A percentile compares a stretch with the other conserved stretches of the same genome.
These are phyloP conservation scores for Angophora floribunda DNA, from an alignment of 345 rosid species.

Conservation along the genomic window DNA sequence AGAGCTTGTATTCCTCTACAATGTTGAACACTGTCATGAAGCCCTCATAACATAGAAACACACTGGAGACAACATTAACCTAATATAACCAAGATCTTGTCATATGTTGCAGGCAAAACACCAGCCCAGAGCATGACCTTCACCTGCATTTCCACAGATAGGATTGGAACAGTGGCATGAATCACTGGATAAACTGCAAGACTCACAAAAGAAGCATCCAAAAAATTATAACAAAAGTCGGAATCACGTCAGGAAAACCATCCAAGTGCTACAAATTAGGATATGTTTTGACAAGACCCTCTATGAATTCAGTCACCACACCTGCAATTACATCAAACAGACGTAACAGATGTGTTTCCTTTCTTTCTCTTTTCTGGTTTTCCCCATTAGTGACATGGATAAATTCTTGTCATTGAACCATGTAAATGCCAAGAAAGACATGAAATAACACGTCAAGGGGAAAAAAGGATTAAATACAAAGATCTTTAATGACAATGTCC, in stretches of 20 bases:
- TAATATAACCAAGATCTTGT: conserved; percentile 84
- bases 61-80: conserved; percentile 20
- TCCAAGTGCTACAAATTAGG: conserved; percentile 77
- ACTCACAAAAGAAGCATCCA: neutral
- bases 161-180: neutral
- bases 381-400: neutral
- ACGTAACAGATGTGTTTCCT: neutral
- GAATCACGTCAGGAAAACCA: conserved; percentile 79
- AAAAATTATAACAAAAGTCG: conserved; percentile 35
- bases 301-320: conserved; percentile 87
- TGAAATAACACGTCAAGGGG: neutral
- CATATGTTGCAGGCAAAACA: conserved; percentile 52
- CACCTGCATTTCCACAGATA: conserved; percentile 27
- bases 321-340: conserved; percentile 20
- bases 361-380: neutral
- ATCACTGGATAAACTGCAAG: neutral
- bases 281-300: conserved; percentile 83
- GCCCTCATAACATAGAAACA: neutral
- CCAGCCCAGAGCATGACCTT: conserved; percentile 88
- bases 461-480: neutral
- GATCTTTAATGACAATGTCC: neutral
- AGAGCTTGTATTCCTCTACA: neutral
- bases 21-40: neutral
- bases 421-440: neutral
- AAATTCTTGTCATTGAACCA: neutral